A percentile compares a stretch with the other conserved stretches of the same genome.
Evolutionary conservation across 23 red algal genomes (phyloP).

Genomic region (Pyropia yezoensis): DNA sequence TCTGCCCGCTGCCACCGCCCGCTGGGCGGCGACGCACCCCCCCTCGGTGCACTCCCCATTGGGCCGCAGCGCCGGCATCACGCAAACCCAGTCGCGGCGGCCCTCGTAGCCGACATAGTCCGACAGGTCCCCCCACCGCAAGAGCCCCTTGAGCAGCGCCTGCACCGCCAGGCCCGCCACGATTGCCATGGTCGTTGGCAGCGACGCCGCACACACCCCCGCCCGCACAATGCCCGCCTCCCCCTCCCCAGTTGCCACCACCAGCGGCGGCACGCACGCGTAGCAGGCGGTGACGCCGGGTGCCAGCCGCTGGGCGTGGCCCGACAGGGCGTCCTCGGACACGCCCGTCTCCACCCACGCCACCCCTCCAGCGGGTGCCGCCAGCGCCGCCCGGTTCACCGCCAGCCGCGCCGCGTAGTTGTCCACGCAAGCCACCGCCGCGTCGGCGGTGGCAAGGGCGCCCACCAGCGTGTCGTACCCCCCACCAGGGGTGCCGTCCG

Average conservation of each 20-base stretch:
- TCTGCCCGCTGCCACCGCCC: background rate
- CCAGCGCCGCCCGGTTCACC: conserved; percentile 46
- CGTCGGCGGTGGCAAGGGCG: conserved; percentile 12
- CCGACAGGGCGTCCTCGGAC: conserved; percentile 77
- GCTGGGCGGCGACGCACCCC: conserved; percentile 43
- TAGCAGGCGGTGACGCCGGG: conserved; percentile 72
- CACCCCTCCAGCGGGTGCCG: conserved; percentile 28
- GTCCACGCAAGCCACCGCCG: conserved; percentile 69
- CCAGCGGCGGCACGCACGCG: conserved; percentile 76
- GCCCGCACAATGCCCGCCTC: conserved; percentile 64
- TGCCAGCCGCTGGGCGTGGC: conserved; percentile 81
- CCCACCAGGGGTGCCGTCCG: conserved; percentile 7
- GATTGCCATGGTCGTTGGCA: conserved; percentile 90
- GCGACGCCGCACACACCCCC: conserved; percentile 86
- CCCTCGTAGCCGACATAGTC: conserved; percentile 70
- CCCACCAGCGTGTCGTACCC: conserved; percentile 46
- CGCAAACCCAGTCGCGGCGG: conserved; percentile 52
- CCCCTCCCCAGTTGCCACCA: conserved; percentile 73
- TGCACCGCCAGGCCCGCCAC: conserved; percentile 80
- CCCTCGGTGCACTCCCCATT: conserved; percentile 46
- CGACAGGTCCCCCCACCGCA: conserved; percentile 53
- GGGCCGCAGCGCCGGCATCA: conserved; percentile 39
- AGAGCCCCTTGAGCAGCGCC: conserved; percentile 47
- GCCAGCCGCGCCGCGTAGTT: conserved; percentile 79
- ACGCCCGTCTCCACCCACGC: conserved; percentile 86